phyloP scores from a whole-genome alignment of 1,284 basidiomycete species.

The Ustilago xerochloae region DNA sequence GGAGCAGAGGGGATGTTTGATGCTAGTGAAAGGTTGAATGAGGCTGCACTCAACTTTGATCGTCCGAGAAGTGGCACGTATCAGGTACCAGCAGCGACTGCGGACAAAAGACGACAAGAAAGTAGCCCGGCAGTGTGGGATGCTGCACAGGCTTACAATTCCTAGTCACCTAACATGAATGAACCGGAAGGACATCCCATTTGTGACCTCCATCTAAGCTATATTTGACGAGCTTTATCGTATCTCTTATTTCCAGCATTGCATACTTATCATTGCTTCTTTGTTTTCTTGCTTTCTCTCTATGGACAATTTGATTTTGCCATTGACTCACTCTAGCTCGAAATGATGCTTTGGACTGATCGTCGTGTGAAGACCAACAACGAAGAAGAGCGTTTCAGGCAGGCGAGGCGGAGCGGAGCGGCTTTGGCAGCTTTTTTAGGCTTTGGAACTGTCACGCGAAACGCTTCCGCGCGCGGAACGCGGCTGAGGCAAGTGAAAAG shows the following conservation, averaged over 20 bases:
- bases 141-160: slow-evolving; percentile 41
- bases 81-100: background rate
- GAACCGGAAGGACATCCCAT: too few relatives aligned
- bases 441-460: background rate
- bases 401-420: background rate
- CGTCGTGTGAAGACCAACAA: background rate
- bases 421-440: background rate
- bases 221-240: background rate
- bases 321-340: too few relatives aligned
- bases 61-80: too few relatives aligned
- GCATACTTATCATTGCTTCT: background rate
- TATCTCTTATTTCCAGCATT: background rate
- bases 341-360: too few relatives aligned
- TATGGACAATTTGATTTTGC: slow-evolving; percentile 1
- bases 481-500: too few relatives aligned
- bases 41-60: slow-evolving; percentile 31
- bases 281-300: too few relatives aligned
- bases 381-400: background rate
- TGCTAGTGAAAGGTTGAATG: slow-evolving; percentile 18
- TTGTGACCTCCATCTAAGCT: background rate
- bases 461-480: too few relatives aligned
- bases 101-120: background rate
- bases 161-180: background rate
- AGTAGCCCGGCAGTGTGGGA: slow-evolving; percentile 37
- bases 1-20: slow-evolving; percentile 19